A percentile compares a stretch with the other conserved stretches of the same genome.
phyloP scores from a whole-genome alignment of 257 asterid species.

The Scutellaria barbata region DNA sequence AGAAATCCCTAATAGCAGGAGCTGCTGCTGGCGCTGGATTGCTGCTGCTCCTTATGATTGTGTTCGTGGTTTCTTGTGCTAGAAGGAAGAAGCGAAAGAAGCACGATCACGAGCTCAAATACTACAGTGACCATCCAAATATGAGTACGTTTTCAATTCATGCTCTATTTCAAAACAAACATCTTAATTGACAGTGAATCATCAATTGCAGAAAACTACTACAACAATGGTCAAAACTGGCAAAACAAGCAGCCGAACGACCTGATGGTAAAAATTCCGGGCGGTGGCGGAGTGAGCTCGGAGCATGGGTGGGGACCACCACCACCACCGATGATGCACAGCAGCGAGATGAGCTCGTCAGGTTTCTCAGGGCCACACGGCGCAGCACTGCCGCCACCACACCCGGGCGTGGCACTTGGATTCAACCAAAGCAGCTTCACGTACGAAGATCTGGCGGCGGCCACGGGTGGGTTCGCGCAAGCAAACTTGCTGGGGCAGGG shows the following conservation, averaged over 20 bases:
- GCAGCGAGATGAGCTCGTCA: constrained; percentile 65
- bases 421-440: constrained; percentile 59
- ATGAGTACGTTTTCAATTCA: constrained; percentile 43
- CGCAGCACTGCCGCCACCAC: constrained; percentile 51
- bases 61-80: constrained; percentile 44
- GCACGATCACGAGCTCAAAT: constrained; percentile 53
- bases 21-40: constrained; percentile 65
- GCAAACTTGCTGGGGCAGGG: constrained; percentile 66
- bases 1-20: constrained; percentile 50
- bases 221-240: constrained; percentile 48
- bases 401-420: constrained; percentile 41
- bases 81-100: constrained; percentile 58
- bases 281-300: constrained; percentile 56
- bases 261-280: constrained; percentile 51
- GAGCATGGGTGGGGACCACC: constrained; percentile 82
- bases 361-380: constrained; percentile 63
- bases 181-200: too few relatives aligned
- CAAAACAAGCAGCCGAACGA: constrained; percentile 39
- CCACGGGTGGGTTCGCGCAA: constrained; percentile 54
- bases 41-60: constrained; percentile 51
- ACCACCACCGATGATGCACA: constrained; percentile 64
- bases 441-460: constrained; percentile 56
- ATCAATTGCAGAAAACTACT: constrained; percentile 46
- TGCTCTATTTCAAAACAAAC: neutral
- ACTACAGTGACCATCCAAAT: constrained; percentile 55